Conservation (phyloP, 1,284 basidiomycete species). For the Tilletia setariae region DNA sequence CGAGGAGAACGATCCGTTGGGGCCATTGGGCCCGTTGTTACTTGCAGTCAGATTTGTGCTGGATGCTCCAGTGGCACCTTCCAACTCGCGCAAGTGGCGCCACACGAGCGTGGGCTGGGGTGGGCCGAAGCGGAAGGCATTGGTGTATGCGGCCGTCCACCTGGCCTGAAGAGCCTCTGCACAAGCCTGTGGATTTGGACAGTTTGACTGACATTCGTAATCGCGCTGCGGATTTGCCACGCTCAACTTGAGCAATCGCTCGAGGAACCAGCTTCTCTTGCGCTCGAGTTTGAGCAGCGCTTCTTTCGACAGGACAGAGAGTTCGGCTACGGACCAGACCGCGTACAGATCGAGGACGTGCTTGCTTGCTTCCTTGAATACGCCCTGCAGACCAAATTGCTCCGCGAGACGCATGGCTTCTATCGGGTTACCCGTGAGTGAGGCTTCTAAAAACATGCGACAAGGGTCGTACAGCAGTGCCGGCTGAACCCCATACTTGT, state of each 20-base stretch:
- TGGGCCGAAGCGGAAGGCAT: constrained; percentile 84
- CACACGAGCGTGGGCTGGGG: constrained; percentile 60
- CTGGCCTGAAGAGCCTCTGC: constrained; percentile 87
- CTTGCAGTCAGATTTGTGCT: too few species aligned
- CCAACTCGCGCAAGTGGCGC: constrained; percentile 34
- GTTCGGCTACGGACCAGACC: constrained; percentile 33
- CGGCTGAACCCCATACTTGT: constrained; percentile 34
- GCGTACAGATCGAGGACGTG: constrained; percentile 42
- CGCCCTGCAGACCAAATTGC: constrained; percentile 28
- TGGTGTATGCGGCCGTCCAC: constrained; percentile 80
- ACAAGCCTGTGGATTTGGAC: constrained; percentile 74
- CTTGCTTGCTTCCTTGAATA: constrained; percentile 36
- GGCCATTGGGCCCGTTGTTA: too few species aligned
- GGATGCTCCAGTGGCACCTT: constrained; percentile 9
- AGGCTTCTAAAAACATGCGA: constrained; percentile 28
- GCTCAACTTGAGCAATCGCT: constrained; percentile 85
- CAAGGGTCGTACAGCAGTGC: constrained; percentile 29
- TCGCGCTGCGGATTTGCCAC: constrained; percentile 80
- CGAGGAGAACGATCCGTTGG: too few species aligned
- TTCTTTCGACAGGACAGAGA: constrained; percentile 26
- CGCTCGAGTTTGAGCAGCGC: constrained; percentile 40
- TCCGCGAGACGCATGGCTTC: constrained; percentile 42
- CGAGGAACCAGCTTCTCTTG: constrained; percentile 58
- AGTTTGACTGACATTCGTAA: constrained; percentile 70
- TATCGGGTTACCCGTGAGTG: constrained; percentile 40